These are phyloP conservation scores for Debaryomyces subglobosus DNA, from an alignment of 1,139 yeast species.

Conservation along the genomic window DNA sequence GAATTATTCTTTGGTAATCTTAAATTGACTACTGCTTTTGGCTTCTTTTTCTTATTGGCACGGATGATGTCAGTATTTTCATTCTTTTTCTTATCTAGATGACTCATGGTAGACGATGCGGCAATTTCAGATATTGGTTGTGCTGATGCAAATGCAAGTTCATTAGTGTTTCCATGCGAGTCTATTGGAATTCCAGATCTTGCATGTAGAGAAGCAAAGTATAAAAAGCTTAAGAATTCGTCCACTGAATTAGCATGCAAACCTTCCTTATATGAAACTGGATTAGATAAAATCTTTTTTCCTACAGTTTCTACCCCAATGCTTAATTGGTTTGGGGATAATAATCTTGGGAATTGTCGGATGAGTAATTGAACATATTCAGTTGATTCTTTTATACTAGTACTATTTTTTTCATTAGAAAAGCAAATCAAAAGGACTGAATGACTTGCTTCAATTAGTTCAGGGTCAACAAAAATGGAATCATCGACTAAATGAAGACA, in stretches of 20 bases:
- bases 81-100: conserved; percentile 26
- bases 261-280: conserved; percentile 26
- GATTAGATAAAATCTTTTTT: conserved; percentile 50
- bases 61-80: conserved; percentile 28
- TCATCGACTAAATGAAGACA: conserved; percentile 46
- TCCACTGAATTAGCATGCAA: conserved; percentile 26
- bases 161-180: conserved; percentile 19
- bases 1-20: conserved; percentile 23
- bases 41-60: conserved; percentile 37
- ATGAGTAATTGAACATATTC: conserved; percentile 36
- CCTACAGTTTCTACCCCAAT: conserved; percentile 64
- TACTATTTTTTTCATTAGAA: conserved; percentile 23
- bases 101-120: conserved; percentile 41
- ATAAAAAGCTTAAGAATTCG: conserved; percentile 45
- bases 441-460: conserved; percentile 65
- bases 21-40: conserved; percentile 30
- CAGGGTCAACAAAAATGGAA: conserved; percentile 28
- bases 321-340: conserved; percentile 60
- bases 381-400: conserved; percentile 34
- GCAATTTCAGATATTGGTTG: conserved; percentile 43
- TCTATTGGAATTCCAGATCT: conserved; percentile 32
- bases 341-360: conserved; percentile 56
- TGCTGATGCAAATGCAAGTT: conserved; percentile 33
- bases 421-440: conserved; percentile 61
- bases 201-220: conserved; percentile 36